These are phyloP conservation scores for Kodamaea ohmeri DNA, from an alignment of 1,139 yeast genomes.

Conservation along the genomic window DNA sequence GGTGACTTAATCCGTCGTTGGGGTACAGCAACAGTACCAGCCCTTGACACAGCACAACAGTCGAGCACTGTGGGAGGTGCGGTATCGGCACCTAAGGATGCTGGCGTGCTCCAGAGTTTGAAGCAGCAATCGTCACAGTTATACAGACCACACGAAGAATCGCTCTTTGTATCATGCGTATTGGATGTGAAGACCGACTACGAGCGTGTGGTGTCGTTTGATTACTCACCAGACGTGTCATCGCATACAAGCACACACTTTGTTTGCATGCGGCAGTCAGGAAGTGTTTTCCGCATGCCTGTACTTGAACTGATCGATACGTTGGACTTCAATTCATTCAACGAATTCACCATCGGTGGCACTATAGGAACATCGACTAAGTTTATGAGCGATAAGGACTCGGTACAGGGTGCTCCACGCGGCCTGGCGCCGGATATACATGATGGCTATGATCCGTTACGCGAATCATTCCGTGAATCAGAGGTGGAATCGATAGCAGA, in stretches of 20 bases:
- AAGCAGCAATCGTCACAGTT: constrained; percentile 36
- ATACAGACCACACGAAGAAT: constrained; percentile 44
- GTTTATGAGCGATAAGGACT: constrained; percentile 24
- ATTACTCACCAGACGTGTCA: constrained; percentile 61
- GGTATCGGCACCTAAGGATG: background rate
- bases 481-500: constrained; percentile 33
- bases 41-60: constrained; percentile 24
- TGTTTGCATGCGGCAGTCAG: constrained; percentile 87
- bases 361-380: constrained; percentile 54
- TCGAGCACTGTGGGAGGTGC: background rate
- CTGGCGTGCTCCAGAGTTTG: constrained; percentile 23
- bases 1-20: constrained; percentile 80
- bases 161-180: constrained; percentile 73
- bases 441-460: constrained; percentile 17
- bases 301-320: constrained; percentile 67
- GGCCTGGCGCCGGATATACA: background rate
- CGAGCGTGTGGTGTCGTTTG: constrained; percentile 82
- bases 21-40: constrained; percentile 64
- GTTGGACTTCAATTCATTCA: constrained; percentile 64
- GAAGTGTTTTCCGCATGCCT: constrained; percentile 79
- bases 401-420: background rate
- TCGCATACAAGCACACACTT: constrained; percentile 51
- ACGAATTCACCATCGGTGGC: constrained; percentile 68
- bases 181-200: constrained; percentile 72
- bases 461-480: constrained; percentile 23